Evolutionary conservation across 768 basidiomycete species (phyloP), one percentile per base, ranked within the genome.

Genomic region (Amanita subjunquillea): DNA sequence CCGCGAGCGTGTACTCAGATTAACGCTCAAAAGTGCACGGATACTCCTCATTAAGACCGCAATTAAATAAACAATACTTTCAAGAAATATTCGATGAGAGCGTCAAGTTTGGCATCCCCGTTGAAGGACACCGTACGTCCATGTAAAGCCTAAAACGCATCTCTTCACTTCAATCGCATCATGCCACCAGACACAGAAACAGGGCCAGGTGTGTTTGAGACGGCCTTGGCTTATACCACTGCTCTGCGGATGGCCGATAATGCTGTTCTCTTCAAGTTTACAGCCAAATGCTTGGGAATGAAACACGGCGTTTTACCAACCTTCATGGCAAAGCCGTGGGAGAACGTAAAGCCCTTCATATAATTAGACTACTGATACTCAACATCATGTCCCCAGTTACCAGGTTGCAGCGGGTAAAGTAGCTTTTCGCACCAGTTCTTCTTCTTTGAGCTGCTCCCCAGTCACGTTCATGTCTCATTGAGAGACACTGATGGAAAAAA

Each of bases 291-390:
- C 54, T 69, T 95, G 2, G 95, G 95, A 0, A 88, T 96, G 78
- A 81, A 85, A 63, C 75, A 87, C 57, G 88, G 87, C 7, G 74
- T 99, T 51, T 78, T 91, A 37, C 95, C 96, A 1, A 95, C 91
- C 55, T 99, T 99, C 69, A 98, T 97, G 95, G 93, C 94, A 0
- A 97, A 97, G 61, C 94, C 94, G 23, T 96, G 91, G 88, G 85
- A 83, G 30, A 83, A 91, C 61, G 92, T 93, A 62, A 62, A 85
- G 72, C 22, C 15, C 10, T 32, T 51, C 15, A 39, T 37, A 32
- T 17, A 32, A 40, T 29, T n/a, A 20, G 9, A 10, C n/a, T 34
- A 3, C 4, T 17, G 17, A 22, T 10, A 10, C 25, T 25, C 45
- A 61, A 41, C 53, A 29, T 58, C 5, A 43, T 7, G 15, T 38